Evolutionary conservation across 495 filamentous ascomycete species (phyloP), one percentile per base, ranked within the genome.

Genomic region (Hamigera avellanea): DNA sequence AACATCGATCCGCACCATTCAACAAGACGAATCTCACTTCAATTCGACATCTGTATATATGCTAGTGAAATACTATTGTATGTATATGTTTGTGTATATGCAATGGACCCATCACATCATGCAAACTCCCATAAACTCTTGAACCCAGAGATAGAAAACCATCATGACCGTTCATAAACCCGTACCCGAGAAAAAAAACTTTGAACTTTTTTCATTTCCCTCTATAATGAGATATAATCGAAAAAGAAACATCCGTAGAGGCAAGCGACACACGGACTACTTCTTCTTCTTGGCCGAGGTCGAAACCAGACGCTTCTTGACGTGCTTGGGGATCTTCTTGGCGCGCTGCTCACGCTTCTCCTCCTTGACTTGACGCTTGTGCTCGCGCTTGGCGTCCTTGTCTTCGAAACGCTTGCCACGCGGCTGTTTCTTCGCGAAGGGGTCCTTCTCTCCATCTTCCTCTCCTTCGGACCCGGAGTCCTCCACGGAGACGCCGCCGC

Each of bases 291-390:
- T 47, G 10, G 67, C 41, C 12, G 70, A 66, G 1, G 44, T 35
- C 33, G 62, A 52, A 14, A 66, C 52, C 10, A 66, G 52, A 6
- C 49, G 49, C 64, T 93, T 94, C 70, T 98, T 98, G 19, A 87
- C 32, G 47, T 93, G 73, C 61, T 98, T 98, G 0, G 91, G 88
- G 61, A 98, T 93, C 64, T 98, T 98, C 12, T 81, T 80, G 52
- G 89, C 86, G 39, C 91, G 64, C 58, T 85, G 78, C 53, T 93
- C 88, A 29, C 83, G 76, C 63, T 95, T 94, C 45, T 84, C 89
- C 51, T 95, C 93, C 60, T 96, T 96, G 35, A 94, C 83, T 19
- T 81, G 78, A 45, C 73, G 67, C 60, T 98, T 98, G 49, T 94
- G 89, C 41, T 77, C 76, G 65, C 79, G 83, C 63, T 94, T 96